A percentile compares a stretch with the other conserved stretches of the same genome.
Conservation (phyloP, 345 rosid genomes). For the Sapria himalayana region DNA sequence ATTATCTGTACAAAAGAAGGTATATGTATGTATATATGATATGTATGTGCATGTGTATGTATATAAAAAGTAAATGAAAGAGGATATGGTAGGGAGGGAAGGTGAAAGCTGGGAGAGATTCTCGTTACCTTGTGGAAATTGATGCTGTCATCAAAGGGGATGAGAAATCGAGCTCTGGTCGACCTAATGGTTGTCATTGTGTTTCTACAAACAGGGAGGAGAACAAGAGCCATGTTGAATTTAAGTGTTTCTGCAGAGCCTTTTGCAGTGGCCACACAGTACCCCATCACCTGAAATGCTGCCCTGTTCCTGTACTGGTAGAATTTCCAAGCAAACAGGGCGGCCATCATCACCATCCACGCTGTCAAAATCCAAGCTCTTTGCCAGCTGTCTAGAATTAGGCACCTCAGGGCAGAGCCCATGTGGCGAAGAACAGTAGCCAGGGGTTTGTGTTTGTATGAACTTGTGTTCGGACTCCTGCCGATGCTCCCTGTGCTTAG, state of each 20-base stretch:
- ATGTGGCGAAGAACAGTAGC: constrained; percentile 15
- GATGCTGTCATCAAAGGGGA: constrained; percentile 76
- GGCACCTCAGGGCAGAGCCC: constrained; percentile 18
- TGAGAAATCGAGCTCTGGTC: constrained; percentile 36
- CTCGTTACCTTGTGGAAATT: constrained; percentile 73
- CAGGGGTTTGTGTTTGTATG: constrained; percentile 25
- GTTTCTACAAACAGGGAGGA: constrained; percentile 88
- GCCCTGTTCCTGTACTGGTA: constrained; percentile 44
- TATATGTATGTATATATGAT: no score
- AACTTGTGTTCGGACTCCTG: constrained; percentile 38
- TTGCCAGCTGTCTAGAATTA: constrained; percentile 67
- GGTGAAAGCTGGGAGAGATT: background rate
- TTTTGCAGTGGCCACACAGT: constrained; percentile 66
- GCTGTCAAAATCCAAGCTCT: constrained; percentile 52
- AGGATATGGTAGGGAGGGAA: background rate
- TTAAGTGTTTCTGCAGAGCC: constrained; percentile 96
- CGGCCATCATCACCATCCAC: constrained; percentile 42
- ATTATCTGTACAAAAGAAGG: constrained; percentile 28
- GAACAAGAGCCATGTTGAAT: constrained; percentile 88
- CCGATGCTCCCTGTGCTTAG: constrained; percentile 56
- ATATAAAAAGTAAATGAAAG: background rate
- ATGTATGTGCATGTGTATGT: no score
- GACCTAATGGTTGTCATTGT: constrained; percentile 85
- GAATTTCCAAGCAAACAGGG: constrained; percentile 83
- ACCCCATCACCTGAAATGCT: constrained; percentile 70